phyloP scores from a whole-genome alignment of 176 grass and related monocot genomes.

The Paspalum notatum region DNA sequence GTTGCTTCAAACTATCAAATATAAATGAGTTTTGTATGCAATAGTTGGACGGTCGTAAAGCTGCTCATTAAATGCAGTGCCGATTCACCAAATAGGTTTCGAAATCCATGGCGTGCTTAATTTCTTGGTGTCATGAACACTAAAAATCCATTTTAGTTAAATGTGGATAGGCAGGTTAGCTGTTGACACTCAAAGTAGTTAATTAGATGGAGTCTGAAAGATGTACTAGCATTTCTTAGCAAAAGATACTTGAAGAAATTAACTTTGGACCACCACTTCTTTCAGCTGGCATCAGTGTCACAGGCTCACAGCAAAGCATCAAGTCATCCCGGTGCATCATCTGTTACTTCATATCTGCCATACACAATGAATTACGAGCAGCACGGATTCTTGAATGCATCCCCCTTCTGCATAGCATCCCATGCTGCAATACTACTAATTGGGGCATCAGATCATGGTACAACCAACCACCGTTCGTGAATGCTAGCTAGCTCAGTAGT shows the following conservation, averaged over 20 bases:
- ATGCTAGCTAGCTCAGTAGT: constrained; percentile 28
- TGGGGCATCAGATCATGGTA: constrained; percentile 38
- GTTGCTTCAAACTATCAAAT: too few relatives aligned
- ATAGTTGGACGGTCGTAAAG: neutral
- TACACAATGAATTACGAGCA: constrained; percentile 41
- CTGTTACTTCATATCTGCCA: constrained; percentile 43
- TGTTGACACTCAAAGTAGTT: too few relatives aligned
- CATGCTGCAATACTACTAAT: constrained; percentile 46
- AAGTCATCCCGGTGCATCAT: constrained; percentile 33
- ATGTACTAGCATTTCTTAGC: neutral
- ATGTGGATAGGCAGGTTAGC: neutral
- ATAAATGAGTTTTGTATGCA: neutral
- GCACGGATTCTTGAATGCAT: constrained; percentile 52
- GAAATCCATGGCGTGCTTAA: neutral
- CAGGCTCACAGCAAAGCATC: constrained; percentile 11
- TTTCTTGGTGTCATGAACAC: neutral
- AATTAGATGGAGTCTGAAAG: neutral
- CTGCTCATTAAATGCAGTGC: neutral
- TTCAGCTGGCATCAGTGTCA: neutral
- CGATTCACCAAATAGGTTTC: neutral
- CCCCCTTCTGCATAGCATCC: constrained; percentile 46
- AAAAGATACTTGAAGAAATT: neutral
- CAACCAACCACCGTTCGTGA: constrained; percentile 48
- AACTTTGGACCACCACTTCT: neutral
- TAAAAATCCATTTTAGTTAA: neutral